A percentile compares a stretch with the other conserved stretches of the same genome.
Evolutionary conservation across 805 yeast genomes (phyloP).

Genomic region (Komagataella pastoris): DNA sequence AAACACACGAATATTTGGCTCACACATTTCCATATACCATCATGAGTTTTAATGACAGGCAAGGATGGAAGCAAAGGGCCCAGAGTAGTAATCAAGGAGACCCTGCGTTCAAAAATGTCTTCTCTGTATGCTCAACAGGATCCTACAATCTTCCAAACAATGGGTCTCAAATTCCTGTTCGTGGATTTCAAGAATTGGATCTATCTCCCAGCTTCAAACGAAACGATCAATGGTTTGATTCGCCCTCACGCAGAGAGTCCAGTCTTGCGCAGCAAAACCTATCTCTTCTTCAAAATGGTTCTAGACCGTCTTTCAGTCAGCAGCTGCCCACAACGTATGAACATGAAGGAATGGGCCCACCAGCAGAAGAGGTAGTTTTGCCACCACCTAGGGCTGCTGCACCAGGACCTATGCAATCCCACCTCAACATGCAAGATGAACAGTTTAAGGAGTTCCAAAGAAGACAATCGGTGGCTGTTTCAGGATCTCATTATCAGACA

Average conservation of each 20-base stretch:
- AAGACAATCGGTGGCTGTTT: constrained; percentile 3
- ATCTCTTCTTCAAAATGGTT: neutral
- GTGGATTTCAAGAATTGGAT: constrained; percentile 2
- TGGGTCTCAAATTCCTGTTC: neutral
- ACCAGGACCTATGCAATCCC: constrained; percentile 2
- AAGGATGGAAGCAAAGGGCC: neutral
- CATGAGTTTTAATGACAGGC: neutral
- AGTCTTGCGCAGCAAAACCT: neutral
- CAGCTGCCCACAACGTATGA: constrained; percentile 3
- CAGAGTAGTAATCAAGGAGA: neutral
- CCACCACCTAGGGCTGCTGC: constrained; percentile 2
- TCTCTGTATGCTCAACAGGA: neutral
- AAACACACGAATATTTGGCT: neutral
- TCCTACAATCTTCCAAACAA: neutral
- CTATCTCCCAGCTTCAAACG: constrained; percentile 1
- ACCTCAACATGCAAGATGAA: constrained; percentile 1
- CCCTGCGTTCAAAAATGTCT: neutral
- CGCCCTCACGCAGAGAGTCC: neutral
- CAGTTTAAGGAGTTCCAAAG: constrained; percentile 1
- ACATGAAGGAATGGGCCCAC: constrained; percentile 1
- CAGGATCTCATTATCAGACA: neutral
- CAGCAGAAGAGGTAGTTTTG: neutral
- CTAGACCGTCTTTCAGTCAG: neutral
- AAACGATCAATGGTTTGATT: neutral
- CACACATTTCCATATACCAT: neutral